Conservation (phyloP, 768 basidiomycete genomes). For the Thelephora ganbajun region DNA sequence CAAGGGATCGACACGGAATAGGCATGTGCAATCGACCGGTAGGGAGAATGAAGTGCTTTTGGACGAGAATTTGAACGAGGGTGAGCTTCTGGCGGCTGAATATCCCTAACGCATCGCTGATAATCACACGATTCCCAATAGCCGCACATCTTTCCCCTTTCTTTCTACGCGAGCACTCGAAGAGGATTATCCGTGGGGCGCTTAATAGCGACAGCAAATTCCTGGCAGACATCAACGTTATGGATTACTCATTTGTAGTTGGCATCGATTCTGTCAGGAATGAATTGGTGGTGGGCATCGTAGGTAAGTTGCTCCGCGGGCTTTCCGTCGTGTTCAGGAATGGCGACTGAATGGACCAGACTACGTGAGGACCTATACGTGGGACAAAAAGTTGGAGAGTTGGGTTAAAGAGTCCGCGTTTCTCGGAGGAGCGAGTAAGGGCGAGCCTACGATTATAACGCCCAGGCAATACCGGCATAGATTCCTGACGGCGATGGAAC, state of each 20-base stretch:
- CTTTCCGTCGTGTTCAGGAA: background rate
- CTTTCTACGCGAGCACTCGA: conserved; percentile 93
- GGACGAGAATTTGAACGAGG: conserved; percentile 91
- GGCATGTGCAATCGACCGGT: conserved; percentile 84
- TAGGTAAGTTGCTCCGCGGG: conserved; percentile 46
- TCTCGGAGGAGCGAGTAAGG: conserved; percentile 67
- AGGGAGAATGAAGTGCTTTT: conserved; percentile 86
- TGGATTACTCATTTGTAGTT: conserved; percentile 95
- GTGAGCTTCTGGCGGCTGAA: conserved; percentile 24
- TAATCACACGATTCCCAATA: conserved; percentile 15
- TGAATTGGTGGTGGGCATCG: conserved; percentile 92
- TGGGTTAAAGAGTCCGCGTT: conserved; percentile 96
- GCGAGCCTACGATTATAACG: conserved; percentile 93
- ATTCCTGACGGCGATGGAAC: conserved; percentile 79
- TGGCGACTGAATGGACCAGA: conserved; percentile 31
- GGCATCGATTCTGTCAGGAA: conserved; percentile 84
- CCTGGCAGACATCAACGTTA: conserved; percentile 85
- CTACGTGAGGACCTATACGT: conserved; percentile 91
- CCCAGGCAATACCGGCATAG: conserved; percentile 88
- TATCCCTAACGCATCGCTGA: conserved; percentile 5
- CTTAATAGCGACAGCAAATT: conserved; percentile 94
- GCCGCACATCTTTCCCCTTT: conserved; percentile 81
- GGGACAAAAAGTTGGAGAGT: conserved; percentile 97
- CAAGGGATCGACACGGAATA: conserved; percentile 90
- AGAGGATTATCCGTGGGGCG: conserved; percentile 81